Conservation (phyloP, 2,329 filamentous ascomycete genomes). For the Cladosporium sphaerospermum region DNA sequence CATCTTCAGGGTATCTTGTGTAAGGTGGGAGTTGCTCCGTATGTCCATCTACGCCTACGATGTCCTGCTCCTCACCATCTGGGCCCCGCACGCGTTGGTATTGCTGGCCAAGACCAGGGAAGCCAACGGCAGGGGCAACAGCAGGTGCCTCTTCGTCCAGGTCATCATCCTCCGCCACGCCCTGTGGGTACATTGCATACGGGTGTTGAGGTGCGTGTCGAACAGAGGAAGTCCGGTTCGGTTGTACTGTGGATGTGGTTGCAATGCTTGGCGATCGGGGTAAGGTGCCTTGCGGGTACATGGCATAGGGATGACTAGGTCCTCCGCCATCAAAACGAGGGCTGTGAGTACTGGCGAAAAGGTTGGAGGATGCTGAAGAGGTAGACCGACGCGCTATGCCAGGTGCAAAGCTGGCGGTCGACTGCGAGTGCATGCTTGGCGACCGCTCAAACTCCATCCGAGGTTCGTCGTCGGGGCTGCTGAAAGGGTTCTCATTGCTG, state of each 20-base stretch:
- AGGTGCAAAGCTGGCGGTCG: conserved; percentile 25
- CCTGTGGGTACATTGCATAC: conserved; percentile 81
- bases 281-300: conserved; percentile 69
- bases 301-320: conserved; percentile 76
- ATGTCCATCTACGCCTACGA: conserved; percentile 82
- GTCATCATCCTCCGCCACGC: conserved; percentile 53
- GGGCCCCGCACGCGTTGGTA: conserved; percentile 71
- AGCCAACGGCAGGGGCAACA: conserved; percentile 52
- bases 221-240: conserved; percentile 31
- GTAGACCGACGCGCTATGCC: conserved; percentile 23
- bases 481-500: conserved; percentile 28
- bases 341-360: conserved; percentile 45
- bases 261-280: conserved; percentile 58
- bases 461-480: conserved; percentile 30
- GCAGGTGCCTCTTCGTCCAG: conserved; percentile 38
- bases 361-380: conserved; percentile 34
- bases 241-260: conserved; percentile 63
- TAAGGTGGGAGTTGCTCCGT: conserved; percentile 90
- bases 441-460: conserved; percentile 17
- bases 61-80: conserved; percentile 79
- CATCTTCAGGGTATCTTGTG: conserved; percentile 76
- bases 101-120: conserved; percentile 58
- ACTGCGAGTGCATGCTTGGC: conserved; percentile 30
- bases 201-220: conserved; percentile 62
- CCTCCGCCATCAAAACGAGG: conserved; percentile 65